Conservation (phyloP, 2,329 filamentous ascomycete species). For the Botrytis paeoniae region DNA sequence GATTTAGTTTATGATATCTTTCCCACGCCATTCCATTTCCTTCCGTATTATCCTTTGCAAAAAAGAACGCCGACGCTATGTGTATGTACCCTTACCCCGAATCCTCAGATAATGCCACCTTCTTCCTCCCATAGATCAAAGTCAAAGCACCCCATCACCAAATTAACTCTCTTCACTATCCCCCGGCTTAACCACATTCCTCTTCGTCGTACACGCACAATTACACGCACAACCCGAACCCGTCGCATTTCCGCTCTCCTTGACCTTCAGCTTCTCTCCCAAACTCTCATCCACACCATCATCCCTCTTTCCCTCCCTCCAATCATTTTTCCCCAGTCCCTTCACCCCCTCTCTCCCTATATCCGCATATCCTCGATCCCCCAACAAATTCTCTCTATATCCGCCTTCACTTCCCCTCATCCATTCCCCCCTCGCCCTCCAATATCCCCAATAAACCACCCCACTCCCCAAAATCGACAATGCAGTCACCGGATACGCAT, state of each 20-base stretch:
- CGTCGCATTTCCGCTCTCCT: background rate
- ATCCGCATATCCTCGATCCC: background rate
- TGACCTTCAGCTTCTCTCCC: accelerated
- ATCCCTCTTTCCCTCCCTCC: background rate
- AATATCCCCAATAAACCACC: background rate
- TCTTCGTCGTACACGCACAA: background rate
- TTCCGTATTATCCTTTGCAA: background rate
- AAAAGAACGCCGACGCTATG: background rate
- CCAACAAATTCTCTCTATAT: background rate
- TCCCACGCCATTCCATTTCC: background rate
- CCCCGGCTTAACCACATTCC: background rate
- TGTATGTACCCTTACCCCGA: background rate
- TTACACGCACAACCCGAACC: background rate
- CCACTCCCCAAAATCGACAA: background rate
- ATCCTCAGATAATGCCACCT: background rate
- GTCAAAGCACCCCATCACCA: background rate
- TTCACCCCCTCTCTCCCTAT: background rate
- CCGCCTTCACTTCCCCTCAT: too few species aligned
- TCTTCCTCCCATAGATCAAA: background rate
- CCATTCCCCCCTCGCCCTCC: background rate
- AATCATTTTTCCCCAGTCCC: background rate
- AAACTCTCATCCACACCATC: accelerated
- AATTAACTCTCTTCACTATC: background rate
- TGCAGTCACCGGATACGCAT: background rate
- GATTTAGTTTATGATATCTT: background rate